These are phyloP conservation scores for Cladosporium colombiae DNA, from an alignment of 2,329 filamentous ascomycete species.

Conservation along the genomic window DNA sequence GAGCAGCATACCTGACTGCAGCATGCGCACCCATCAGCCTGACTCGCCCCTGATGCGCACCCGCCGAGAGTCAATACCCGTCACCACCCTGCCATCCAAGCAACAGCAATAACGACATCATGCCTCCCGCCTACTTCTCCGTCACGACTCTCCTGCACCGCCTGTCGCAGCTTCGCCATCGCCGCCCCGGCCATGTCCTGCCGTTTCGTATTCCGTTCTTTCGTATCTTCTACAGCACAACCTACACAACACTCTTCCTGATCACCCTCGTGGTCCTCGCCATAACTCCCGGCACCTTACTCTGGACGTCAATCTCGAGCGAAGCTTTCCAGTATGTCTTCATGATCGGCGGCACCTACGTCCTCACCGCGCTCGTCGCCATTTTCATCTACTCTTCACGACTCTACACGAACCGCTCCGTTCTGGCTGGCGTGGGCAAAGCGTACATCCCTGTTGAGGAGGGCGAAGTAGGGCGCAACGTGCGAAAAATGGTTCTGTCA, in stretches of 20 bases:
- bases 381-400: constrained; percentile 77
- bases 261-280: constrained; percentile 72
- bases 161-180: constrained; percentile 7
- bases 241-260: constrained; percentile 75
- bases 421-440: constrained; percentile 81
- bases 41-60: constrained; percentile 7
- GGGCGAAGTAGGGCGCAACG: constrained; percentile 73
- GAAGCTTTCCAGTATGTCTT: constrained; percentile 76
- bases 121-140: constrained; percentile 19
- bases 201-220: constrained; percentile 61
- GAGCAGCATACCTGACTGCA: neutral
- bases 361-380: constrained; percentile 69
- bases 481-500: constrained; percentile 73
- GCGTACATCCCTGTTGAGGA: constrained; percentile 82
- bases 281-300: constrained; percentile 74
- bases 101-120: constrained; percentile 4
- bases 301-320: constrained; percentile 72
- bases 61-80: neutral
- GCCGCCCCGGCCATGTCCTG: constrained; percentile 27
- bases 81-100: neutral
- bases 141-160: constrained; percentile 11
- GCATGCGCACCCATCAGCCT: neutral
- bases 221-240: constrained; percentile 76
- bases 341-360: constrained; percentile 74
- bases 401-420: constrained; percentile 82